Conservation (phyloP, 2,329 filamentous ascomycete genomes). For the Onygena corvina region DNA sequence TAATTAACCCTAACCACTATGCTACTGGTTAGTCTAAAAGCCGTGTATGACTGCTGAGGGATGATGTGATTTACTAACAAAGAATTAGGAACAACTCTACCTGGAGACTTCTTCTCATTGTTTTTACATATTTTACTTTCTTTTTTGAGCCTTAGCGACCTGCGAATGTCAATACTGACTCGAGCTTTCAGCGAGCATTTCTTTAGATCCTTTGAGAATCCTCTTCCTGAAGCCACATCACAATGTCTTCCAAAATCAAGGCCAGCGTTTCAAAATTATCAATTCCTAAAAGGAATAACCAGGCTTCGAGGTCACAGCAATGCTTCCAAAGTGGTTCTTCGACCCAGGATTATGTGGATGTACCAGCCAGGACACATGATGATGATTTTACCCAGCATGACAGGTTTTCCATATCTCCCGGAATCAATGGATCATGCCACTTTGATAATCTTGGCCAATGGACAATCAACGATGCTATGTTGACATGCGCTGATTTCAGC, state of each 20-base stretch:
- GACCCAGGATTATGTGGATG: slow-evolving; percentile 29
- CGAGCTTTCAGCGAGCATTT: slow-evolving; percentile 7
- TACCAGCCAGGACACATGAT: slow-evolving; percentile 32
- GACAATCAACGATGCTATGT: slow-evolving; percentile 26
- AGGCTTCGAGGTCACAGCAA: slow-evolving; percentile 24
- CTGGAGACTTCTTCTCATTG: not conserved
- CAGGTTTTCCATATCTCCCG: slow-evolving; percentile 33
- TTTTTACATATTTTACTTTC: slow-evolving; percentile 7
- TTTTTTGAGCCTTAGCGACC: not conserved
- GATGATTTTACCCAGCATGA: slow-evolving; percentile 34
- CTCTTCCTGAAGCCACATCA: not conserved
- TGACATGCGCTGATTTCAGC: slow-evolving; percentile 16
- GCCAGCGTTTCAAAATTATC: slow-evolving; percentile 29
- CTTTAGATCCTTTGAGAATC: not conserved
- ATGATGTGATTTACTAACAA: not conserved
- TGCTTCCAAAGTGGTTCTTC: slow-evolving; percentile 26
- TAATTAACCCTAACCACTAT: not conserved
- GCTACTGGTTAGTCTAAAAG: not conserved
- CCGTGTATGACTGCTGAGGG: not conserved
- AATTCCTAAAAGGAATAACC: slow-evolving; percentile 24
- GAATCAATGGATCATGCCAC: slow-evolving; percentile 23
- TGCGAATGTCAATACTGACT: slow-evolving; percentile 11
- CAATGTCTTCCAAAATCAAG: slow-evolving; percentile 30
- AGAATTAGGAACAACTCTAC: not conserved
- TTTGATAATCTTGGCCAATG: slow-evolving; percentile 30